Base-by-base conservation (phyloP, 768 basidiomycete genomes). In the Leucosporidium creatinivorum region DNA sequence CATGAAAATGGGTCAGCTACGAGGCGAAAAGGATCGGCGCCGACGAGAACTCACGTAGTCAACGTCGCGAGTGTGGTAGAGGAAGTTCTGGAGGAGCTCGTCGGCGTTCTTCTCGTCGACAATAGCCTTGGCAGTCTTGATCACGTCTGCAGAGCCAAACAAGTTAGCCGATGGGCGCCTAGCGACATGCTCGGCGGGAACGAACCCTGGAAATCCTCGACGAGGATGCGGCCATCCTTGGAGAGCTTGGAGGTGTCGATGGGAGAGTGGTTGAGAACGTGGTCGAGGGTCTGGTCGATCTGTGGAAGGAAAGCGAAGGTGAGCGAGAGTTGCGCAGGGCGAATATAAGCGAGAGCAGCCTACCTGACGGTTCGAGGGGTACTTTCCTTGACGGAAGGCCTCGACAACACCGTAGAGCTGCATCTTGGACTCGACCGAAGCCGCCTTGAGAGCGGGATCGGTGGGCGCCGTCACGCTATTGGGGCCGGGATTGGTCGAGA, bases 71-170 rank as follows among this genome's bases (percentile, higher is more conserved):
- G 89, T 90, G 68, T 86, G 70, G 62, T 64, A 72, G 50, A 93
- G 78, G 73, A 94, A 93, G 74, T 89, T 87, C 79, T 97, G 94
- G 77, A 96, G 82, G 50, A 97, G 83, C 80, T 97, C 92, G 73
- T 94, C 74, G 50, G 66, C 66, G 73, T 76, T 75, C 71, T 76
- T 73, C 69, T 74, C 67, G 44, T 31, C 54, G 18, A 74, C 67
- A 31, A 74, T 69, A 31, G 74, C 55, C 63, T 76, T 81, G 23
- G 65, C 44, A 15, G 36, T 62, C 28, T 83, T 18, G 87, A 72
- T 68, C 39, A 71, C 63, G 86, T 13, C 85, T 81, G 75, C 80
- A 78, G 23, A 49, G 36, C 21, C 60, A 28, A 31, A 56, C 17
- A 0, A 18, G 28, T 28, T 17, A 39, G 26, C 13, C 18, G 9